phyloP scores from a whole-genome alignment of 163 green algal species.

The Chlorella variabilis region DNA sequence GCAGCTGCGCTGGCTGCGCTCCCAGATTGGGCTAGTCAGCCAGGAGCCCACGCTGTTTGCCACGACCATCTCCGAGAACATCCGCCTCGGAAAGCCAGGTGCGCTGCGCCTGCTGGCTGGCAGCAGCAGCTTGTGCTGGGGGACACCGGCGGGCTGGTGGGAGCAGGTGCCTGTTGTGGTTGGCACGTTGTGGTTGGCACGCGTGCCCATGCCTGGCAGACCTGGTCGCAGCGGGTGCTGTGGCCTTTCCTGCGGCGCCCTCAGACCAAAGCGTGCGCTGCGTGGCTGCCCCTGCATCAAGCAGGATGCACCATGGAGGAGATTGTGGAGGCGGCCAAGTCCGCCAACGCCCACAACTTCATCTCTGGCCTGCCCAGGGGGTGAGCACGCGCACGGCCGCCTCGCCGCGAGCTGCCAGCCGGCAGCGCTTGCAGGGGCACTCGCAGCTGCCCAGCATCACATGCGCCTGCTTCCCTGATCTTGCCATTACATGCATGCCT shows the following conservation, averaged over 20 bases:
- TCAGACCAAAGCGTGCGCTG: no score
- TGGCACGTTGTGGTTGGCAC: no score
- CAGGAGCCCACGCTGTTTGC: constrained; percentile 96
- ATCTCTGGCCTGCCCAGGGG: constrained; percentile 81
- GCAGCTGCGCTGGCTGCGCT: constrained; percentile 70
- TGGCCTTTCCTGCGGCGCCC: no score
- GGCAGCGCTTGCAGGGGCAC: no score
- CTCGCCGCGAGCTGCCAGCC: no score
- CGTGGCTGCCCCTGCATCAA: no score
- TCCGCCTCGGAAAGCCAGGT: constrained; percentile 70
- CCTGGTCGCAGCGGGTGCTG: not conserved
- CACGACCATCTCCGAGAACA: constrained; percentile 91
- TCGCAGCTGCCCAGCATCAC: no score
- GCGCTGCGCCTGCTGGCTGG: not conserved
- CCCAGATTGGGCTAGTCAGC: constrained; percentile 79
- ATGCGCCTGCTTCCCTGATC: not conserved
- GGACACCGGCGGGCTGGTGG: no score
- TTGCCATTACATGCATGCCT: no score
- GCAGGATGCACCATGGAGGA: constrained; percentile 44
- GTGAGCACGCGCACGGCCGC: constrained; percentile 10
- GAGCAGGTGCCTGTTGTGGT: no score
- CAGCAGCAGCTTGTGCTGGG: no score
- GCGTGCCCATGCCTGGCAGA: no score
- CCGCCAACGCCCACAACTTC: constrained; percentile 91
- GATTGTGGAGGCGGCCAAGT: constrained; percentile 71